phyloP scores from a whole-genome alignment of 2,329 filamentous ascomycete genomes.

The Dothistroma septosporum region DNA sequence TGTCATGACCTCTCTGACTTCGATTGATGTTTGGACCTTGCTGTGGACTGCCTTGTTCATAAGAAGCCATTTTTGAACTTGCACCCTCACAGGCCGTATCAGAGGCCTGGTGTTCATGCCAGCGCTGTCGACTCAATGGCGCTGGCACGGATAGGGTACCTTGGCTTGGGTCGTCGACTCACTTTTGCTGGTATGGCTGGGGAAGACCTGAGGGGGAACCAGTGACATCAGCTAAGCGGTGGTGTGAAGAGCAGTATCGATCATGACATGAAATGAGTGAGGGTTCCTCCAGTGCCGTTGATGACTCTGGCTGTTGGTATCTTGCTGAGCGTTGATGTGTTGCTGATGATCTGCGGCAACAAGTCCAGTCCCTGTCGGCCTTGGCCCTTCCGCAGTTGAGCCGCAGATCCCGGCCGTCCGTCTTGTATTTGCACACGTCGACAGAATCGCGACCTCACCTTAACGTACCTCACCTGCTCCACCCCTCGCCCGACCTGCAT shows the following conservation, averaged over 20 bases:
- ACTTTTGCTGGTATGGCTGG: too few species aligned
- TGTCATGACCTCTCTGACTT: not conserved
- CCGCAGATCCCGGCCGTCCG: not conserved
- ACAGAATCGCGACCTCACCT: not conserved
- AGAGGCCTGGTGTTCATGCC: too few species aligned
- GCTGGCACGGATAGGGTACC: too few species aligned
- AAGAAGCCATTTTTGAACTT: not conserved
- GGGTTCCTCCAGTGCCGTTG: not conserved
- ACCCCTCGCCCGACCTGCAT: not conserved
- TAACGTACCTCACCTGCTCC: not conserved
- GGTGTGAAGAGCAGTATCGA: too few species aligned
- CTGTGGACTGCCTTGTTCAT: not conserved
- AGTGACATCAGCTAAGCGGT: too few species aligned
- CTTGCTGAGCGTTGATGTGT: not conserved
- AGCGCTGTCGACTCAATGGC: too few species aligned
- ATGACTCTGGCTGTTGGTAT: not conserved
- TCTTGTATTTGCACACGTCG: not conserved
- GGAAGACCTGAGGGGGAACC: too few species aligned
- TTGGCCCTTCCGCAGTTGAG: not conserved
- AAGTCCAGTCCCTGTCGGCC: not conserved
- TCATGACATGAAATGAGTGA: too few species aligned
- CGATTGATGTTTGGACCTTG: not conserved
- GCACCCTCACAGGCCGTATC: not conserved
- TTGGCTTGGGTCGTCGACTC: too few species aligned
- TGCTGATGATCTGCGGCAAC: not conserved